phyloP scores from a whole-genome alignment of 306 rosid genomes.

The Cajanus cajan region DNA sequence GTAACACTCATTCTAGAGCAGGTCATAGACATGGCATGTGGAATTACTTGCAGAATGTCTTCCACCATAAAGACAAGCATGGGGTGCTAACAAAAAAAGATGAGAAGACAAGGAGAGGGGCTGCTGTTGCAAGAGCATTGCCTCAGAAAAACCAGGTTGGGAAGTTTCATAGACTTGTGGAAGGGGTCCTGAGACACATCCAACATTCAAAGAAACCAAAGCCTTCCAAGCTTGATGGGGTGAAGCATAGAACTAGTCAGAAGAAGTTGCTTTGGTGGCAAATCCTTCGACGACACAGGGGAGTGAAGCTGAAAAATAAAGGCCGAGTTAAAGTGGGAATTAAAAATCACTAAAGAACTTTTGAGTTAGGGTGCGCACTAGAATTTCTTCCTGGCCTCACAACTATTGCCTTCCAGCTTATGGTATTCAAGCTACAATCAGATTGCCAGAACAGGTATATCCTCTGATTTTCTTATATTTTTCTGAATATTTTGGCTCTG shows the following conservation, averaged over 20 bases:
- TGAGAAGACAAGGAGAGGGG: conserved; percentile 33
- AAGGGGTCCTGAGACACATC: conserved; percentile 54
- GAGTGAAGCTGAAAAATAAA: conserved; percentile 49
- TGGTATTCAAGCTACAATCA: not conserved
- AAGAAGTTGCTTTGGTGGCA: conserved; percentile 63
- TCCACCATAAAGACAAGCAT: conserved; percentile 30
- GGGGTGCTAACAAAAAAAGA: conserved; percentile 1
- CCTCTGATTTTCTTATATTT: not conserved
- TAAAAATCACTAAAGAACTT: conserved; percentile 26
- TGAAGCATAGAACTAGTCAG: conserved; percentile 12
- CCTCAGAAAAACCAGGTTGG: conserved; percentile 39
- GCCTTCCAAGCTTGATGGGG: conserved; percentile 15
- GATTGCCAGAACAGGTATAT: not conserved
- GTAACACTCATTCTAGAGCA: not conserved
- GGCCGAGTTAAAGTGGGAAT: conserved; percentile 48
- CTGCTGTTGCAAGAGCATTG: conserved; percentile 20
- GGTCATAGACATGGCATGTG: conserved; percentile 35
- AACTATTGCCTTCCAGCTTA: not conserved
- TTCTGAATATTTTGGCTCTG: not conserved
- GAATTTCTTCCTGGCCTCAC: not conserved
- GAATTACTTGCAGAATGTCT: conserved; percentile 48
- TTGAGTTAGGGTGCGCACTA: not conserved
- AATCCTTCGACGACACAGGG: conserved; percentile 29
- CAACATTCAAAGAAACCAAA: conserved; percentile 43
- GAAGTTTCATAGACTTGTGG: conserved; percentile 56